Base-by-base conservation (phyloP, 768 basidiomycete species). In the Mrakia gelida region DNA sequence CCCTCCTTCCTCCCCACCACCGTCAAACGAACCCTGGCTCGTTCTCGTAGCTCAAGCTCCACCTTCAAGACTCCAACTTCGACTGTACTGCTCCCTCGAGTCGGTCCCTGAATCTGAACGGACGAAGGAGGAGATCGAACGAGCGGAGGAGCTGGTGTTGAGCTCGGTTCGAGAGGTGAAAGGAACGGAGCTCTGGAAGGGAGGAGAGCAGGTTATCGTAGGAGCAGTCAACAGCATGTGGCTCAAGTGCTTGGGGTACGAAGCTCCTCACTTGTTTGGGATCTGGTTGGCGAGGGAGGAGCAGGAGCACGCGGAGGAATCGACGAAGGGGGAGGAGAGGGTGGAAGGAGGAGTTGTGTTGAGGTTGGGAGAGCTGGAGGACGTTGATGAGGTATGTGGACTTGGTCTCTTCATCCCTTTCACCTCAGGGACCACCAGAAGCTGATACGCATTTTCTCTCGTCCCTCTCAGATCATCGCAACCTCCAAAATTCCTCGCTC, bases 401-500 rank as follows among this genome's bases (percentile, higher is more conserved):
- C 54, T 1, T 41, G 56, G 8, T 61, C 56, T 62, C 38, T 62
- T 41, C 3, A 3, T n/a, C n/a, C n/a, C n/a, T n/a, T n/a, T n/a
- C n/a, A 26, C 3, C 16, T 3, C 8, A 54, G 23, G 16, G 41
- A 11, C 41, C 41, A 43, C 45, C 9, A 15, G 15, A 15, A 45
- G 45, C 45, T 45, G 45, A 45, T 15, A 15, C 11, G 45, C 45
- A 45, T 45, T n/a, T n/a, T 10, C 11, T 45, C 15, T 45, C 45
- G 11, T 45, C 9, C 45, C 38, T 38, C 30, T 26, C 73, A 68
- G 75, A 67, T 75, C 45, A 52, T 65, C 63, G 28, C 45, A 13
- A 75, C 75, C 8, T 75, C 75, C 49, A 65, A 75, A 32, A 52
- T 75, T 8, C 45, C 11, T 0, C 75, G 75, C 30, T 26, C 75